Percentiles rank a stretch among this genome's conserved stretches.
phyloP scores from a whole-genome alignment of 108 stramenopile species.

The Nitzschia sp. region DNA sequence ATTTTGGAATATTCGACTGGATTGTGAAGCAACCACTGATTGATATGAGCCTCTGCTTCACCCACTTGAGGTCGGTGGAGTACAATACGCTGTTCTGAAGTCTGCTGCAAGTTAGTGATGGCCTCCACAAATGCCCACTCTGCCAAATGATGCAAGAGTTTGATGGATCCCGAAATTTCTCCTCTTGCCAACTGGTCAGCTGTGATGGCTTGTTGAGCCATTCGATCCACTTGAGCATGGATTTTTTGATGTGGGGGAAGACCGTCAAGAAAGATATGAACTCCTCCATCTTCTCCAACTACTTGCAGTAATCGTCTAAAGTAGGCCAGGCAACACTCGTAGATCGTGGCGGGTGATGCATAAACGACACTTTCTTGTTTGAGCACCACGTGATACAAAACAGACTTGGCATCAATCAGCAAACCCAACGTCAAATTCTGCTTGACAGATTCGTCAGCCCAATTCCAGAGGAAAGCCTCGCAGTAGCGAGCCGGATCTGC shows the following conservation, averaged over 20 bases:
- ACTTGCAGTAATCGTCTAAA: constrained; percentile 5
- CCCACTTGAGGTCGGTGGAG: constrained; percentile 26
- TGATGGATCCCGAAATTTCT: background rate
- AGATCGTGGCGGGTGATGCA: constrained; percentile 21
- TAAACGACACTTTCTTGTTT: constrained; percentile 3
- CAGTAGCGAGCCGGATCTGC: constrained; percentile 31
- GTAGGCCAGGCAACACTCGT: background rate
- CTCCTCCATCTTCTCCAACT: constrained; percentile 10
- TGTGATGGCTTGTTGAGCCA: constrained; percentile 1
- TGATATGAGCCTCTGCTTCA: constrained; percentile 33
- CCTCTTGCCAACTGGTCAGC: constrained; percentile 12
- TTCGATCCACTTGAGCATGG: constrained; percentile 15
- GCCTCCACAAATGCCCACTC: constrained; percentile 35
- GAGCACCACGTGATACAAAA: constrained; percentile 22
- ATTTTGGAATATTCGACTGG: background rate
- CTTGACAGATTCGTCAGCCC: background rate
- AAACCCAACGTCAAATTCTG: background rate
- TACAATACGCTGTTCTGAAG: background rate
- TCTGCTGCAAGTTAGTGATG: constrained; percentile 1
- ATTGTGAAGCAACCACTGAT: constrained; percentile 14
- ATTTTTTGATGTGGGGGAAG: constrained; percentile 15
- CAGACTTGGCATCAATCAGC: constrained; percentile 25
- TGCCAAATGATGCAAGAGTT: constrained; percentile 23
- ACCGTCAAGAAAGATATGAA: constrained; percentile 33
- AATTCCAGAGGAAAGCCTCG: constrained; percentile 5